Evolutionary conservation across 495 filamentous ascomycete species (phyloP), one percentile per base, ranked within the genome.

Genomic region (Tuber melanosporum): DNA sequence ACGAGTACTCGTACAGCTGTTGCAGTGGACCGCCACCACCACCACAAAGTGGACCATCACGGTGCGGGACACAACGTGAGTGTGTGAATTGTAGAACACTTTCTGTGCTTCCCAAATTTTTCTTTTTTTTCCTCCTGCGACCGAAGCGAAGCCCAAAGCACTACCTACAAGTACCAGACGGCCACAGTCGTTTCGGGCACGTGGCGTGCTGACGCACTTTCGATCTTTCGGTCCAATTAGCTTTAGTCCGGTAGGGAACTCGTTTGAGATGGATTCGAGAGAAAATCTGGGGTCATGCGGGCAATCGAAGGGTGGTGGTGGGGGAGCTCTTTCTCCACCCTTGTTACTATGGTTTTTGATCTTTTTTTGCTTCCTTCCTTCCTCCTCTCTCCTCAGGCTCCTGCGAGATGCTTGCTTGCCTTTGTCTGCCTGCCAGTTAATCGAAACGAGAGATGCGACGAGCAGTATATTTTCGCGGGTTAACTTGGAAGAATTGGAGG

Each of bases 271-370:
- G 76, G 76, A 74, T 66, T 66, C 57, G 57, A 71, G 73, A 75
- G 78, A 76, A 80, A 80, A 80, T 80, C 77, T 80, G 78, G 78
- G 78, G 78, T 80, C 78, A 80, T 80, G 78, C 78, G 78, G 78
- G 78, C 77, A 80, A 80, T 80, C 78, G 78, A 80, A 79, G 78
- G 73, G 47, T 49, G 19, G 47, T 52, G 47, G 47, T 73, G 78
- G 77, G 74, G 78, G 43, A 73, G 57, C 70, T 42, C 15, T 75
- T 71, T 73, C 73, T 72, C 74, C 75, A 80, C 71, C 78, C 73
- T 52, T 73, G 70, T 57, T 32, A 32, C 22, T 15, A n/a, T 6
- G 3, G 26, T 66, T 32, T 3, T 66, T 66, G 22, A 15, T 66
- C 14, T 15, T 66, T 66, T 6, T 32, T 17, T 10, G 2, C 14